Evolutionary conservation across 2,329 filamentous ascomycete genomes (phyloP), one percentile per base, ranked within the genome.

Genomic region (Didymellaceae sp.): DNA sequence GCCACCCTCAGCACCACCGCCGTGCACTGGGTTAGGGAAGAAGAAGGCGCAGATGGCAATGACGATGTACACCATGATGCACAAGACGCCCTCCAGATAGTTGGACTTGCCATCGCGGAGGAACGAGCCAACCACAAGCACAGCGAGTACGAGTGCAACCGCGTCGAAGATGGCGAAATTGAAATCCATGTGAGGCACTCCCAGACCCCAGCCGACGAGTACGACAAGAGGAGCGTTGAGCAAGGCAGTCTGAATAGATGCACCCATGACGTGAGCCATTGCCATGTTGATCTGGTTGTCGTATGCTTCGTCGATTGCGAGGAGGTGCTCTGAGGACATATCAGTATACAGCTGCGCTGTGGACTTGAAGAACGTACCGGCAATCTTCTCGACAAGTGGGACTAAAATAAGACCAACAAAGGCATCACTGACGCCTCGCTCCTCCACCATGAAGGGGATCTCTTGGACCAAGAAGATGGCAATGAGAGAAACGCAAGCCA

Each of bases 141-240:
- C 93, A 21, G 90, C 85, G 18, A 97, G 80, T 48, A 97, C 85
- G 7, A 97, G 78, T 57, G 95, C 81, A 48, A 88, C 83, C 16
- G 95, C 82, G 75, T 95, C 90, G 77, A 96, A 96, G 11, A 91
- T 80, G 62, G 94, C 89, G 69, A 96, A 96, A 68, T 91, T 87
- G 43, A 96, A 79, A 56, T 89, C 86, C 83, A 97, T 90, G 5
- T 78, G 66, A 58, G 84, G 83, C 5, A 61, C 52, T 49, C 75
- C 74, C 26, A 91, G 74, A 17, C 88, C 87, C 91, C 92, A 97
- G 34, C 88, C 90, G 39, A 95, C 87, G 28, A 96, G 80, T 25
- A 96, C 85, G 6, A 90, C 86, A 4, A 96, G 81, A 0, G 92
- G 91, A 0, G 87, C 90, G 69, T 95, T 96, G 67, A 96, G 85